Evolutionary conservation across 306 rosid genomes (phyloP).

Genomic region (Quercus berberidifolia): DNA sequence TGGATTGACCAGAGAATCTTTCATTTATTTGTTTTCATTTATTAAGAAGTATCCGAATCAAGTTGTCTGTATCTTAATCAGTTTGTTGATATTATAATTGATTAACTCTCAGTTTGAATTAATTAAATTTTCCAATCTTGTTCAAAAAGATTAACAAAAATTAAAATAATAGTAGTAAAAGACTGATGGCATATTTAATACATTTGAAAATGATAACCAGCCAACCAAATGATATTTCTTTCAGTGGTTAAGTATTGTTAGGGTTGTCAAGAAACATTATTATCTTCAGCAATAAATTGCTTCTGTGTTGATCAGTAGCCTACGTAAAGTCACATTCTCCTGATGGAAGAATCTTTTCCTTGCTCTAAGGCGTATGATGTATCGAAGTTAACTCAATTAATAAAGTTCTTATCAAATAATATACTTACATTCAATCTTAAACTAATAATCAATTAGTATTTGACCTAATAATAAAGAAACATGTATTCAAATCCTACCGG

Average conservation of each 20-base stretch:
- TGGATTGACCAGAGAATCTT: neutral
- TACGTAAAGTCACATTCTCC: neutral
- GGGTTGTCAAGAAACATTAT: too few relatives aligned
- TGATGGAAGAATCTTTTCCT: neutral
- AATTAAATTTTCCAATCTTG: neutral
- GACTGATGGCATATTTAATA: too few relatives aligned
- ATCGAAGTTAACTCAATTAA: too few relatives aligned
- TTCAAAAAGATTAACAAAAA: neutral
- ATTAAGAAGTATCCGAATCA: neutral
- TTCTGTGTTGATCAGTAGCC: neutral
- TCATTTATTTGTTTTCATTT: neutral
- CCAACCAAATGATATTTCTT: too few relatives aligned
- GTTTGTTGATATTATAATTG: neutral
- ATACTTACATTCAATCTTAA: too few relatives aligned
- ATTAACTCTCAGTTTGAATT: neutral
- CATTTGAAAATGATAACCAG: too few relatives aligned
- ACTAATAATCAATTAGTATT: too few relatives aligned
- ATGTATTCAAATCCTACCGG: too few relatives aligned
- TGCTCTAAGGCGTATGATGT: neutral
- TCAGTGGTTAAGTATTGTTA: too few relatives aligned
- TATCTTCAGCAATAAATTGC: neutral
- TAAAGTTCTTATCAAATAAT: too few relatives aligned
- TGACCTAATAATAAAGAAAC: too few relatives aligned
- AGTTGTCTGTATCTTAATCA: neutral
- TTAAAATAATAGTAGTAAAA: neutral